Conservation (phyloP, 2,329 filamentous ascomycete genomes). For the Thyridium curvatum region DNA sequence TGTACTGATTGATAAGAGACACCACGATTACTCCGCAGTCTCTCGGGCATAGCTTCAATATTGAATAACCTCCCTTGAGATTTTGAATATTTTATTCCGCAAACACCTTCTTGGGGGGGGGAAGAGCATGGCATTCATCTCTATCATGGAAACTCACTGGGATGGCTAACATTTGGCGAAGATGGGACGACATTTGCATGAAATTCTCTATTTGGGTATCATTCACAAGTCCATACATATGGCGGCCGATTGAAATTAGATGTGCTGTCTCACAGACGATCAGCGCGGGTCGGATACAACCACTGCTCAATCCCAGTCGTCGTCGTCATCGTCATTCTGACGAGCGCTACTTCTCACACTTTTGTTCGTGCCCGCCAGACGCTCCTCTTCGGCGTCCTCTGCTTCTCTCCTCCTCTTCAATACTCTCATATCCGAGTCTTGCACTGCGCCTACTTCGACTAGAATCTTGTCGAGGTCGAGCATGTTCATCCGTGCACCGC, state of each 20-base stretch:
- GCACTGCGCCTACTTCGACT: constrained; percentile 74
- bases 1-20: too few species aligned
- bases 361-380: constrained; percentile 38
- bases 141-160: too few species aligned
- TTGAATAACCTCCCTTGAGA: too few species aligned
- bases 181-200: too few species aligned
- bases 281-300: neutral
- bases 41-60: too few species aligned
- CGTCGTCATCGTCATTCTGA: constrained; percentile 19
- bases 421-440: constrained; percentile 72
- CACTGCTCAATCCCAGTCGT: constrained; percentile 20
- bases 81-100: too few species aligned
- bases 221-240: neutral
- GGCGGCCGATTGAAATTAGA: too few species aligned
- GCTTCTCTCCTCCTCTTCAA: constrained; percentile 53
- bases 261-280: constrained; percentile 21
- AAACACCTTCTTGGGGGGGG: too few species aligned
- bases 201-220: too few species aligned
- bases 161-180: too few species aligned
- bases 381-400: constrained; percentile 55
- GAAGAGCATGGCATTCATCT: too few species aligned
- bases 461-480: constrained; percentile 75
- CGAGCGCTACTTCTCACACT: constrained; percentile 14
- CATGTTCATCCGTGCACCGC: constrained; percentile 64
- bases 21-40: too few species aligned